phyloP scores from a whole-genome alignment of 495 filamentous ascomycete species.

The Podospora fimiseda region DNA sequence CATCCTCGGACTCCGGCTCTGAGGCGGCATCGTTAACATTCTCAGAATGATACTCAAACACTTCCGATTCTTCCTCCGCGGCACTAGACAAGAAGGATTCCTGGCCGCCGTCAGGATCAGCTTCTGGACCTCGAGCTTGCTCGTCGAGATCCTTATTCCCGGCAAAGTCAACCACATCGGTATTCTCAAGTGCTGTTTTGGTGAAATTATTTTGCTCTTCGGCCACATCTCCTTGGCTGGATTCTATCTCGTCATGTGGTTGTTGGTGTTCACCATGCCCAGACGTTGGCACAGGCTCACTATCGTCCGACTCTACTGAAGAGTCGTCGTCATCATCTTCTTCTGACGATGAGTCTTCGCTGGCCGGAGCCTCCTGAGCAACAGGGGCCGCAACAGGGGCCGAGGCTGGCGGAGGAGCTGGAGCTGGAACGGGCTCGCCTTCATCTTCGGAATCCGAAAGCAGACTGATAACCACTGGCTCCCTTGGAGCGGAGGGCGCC shows the following conservation, averaged over 20 bases:
- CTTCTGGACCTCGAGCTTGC: not conserved
- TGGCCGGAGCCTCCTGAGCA: not conserved
- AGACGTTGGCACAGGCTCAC: too few species aligned
- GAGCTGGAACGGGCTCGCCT: conserved; percentile 9
- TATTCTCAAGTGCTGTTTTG: not conserved
- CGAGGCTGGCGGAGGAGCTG: not conserved
- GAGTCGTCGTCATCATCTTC: too few species aligned
- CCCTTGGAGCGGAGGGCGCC: conserved; percentile 2
- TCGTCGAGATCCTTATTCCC: not conserved
- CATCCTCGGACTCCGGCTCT: not conserved
- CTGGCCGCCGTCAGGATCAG: not conserved
- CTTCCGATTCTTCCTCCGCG: not conserved
- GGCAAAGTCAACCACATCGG: conserved; percentile 19
- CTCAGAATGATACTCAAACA: not conserved
- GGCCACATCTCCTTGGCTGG: not conserved
- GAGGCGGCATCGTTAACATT: not conserved
- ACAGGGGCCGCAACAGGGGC: not conserved
- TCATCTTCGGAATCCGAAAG: conserved; percentile 37
- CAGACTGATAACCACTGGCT: conserved; percentile 31
- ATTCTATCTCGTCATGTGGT: not conserved
- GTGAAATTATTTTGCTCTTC: not conserved
- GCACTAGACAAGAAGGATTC: not conserved
- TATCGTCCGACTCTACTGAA: too few species aligned
- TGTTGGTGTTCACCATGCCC: too few species aligned
- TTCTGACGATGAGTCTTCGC: not conserved